phyloP scores from a whole-genome alignment of 2,329 filamentous ascomycete genomes.

The Aspergillus spinulosporus region DNA sequence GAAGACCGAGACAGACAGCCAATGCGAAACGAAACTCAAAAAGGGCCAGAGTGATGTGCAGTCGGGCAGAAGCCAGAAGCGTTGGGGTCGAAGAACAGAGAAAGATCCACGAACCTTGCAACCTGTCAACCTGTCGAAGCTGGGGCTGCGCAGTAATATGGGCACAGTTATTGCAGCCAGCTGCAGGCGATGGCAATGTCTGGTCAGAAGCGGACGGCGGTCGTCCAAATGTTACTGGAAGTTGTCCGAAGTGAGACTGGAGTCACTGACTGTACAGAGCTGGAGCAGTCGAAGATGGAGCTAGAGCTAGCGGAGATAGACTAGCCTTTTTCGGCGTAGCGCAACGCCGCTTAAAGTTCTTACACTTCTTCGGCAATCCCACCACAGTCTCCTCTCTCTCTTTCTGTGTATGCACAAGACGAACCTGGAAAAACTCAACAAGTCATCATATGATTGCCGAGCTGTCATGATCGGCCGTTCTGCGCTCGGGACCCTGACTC shows the following conservation, averaged over 20 bases:
- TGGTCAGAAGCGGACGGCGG: background rate
- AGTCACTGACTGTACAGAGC: no score
- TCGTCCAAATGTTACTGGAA: background rate
- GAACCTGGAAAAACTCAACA: no score
- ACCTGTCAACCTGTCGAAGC: background rate
- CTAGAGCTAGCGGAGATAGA: background rate
- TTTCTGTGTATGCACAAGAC: background rate
- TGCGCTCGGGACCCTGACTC: background rate
- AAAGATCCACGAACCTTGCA: conserved; percentile 16
- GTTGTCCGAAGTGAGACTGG: background rate
- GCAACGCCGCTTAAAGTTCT: conserved; percentile 2
- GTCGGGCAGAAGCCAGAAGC: conserved; percentile 1
- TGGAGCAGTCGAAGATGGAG: no score
- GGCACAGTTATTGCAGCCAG: conserved; percentile 3
- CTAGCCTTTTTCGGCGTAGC: conserved; percentile 9
- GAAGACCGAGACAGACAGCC: conserved; percentile 1
- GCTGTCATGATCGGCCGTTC: background rate
- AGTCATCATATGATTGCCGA: background rate
- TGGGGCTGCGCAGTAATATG: background rate
- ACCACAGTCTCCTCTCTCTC: no score
- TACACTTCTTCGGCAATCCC: background rate
- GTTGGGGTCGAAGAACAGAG: conserved; percentile 9
- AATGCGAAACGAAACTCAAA: conserved; percentile 14
- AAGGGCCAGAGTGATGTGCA: conserved; percentile 9
- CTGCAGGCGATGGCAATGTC: conserved; percentile 3